A percentile compares a stretch with the other conserved stretches of the same genome.
Conservation (phyloP, 495 filamentous ascomycete genomes). For the Penicillium macrosclerotiorum region DNA sequence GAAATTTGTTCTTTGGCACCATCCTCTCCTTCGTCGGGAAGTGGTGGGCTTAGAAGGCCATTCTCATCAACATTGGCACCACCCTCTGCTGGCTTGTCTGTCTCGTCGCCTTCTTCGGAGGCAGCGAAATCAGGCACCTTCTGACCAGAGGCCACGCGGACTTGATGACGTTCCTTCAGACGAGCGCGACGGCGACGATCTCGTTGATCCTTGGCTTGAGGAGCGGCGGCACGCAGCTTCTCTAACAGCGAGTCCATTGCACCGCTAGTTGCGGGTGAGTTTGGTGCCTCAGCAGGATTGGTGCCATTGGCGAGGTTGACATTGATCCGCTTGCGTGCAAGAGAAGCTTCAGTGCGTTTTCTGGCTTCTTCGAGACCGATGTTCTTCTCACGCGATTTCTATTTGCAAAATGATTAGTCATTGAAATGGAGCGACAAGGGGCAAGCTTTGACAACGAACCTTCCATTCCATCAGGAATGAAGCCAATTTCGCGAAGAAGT, state of each 20-base stretch:
- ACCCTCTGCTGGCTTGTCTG: constrained; percentile 20
- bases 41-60: constrained; percentile 39
- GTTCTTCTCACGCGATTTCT: constrained; percentile 94
- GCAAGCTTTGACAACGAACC: constrained; percentile 46
- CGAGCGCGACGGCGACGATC: constrained; percentile 84
- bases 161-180: constrained; percentile 85
- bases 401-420: not conserved
- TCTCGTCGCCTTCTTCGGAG: constrained; percentile 31
- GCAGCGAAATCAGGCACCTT: constrained; percentile 69
- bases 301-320: constrained; percentile 50
- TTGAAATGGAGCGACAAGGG: not conserved
- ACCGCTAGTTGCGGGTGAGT: constrained; percentile 75
- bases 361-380: constrained; percentile 75
- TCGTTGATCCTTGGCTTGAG: constrained; percentile 80
- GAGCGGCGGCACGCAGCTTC: constrained; percentile 91
- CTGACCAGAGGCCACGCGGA: constrained; percentile 86
- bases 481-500: constrained; percentile 96
- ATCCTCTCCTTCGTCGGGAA: constrained; percentile 38
- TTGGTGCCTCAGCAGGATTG: constrained; percentile 43
- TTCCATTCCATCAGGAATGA: constrained; percentile 90
- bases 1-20: constrained; percentile 43
- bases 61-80: constrained; percentile 28
- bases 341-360: constrained; percentile 79
- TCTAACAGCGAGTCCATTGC: constrained; percentile 97
- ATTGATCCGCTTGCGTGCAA: constrained; percentile 84